phyloP scores from a whole-genome alignment of 208 protist species.

The Leishmania tropica region DNA sequence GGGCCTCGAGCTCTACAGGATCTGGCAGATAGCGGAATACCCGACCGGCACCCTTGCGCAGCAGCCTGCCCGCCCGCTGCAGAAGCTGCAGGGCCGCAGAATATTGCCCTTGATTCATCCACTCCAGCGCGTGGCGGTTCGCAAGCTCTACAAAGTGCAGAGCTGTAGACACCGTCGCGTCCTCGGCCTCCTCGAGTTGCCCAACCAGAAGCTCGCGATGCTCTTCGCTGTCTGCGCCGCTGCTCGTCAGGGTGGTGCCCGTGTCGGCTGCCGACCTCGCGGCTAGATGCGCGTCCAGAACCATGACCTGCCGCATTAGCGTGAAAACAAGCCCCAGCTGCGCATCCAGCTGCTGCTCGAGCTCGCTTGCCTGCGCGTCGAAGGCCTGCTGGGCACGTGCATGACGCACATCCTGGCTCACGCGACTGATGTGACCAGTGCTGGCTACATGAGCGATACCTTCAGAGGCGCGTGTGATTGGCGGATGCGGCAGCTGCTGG shows the following conservation, averaged over 20 bases:
- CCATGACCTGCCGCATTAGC: conserved; percentile 32
- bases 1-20: conserved; percentile 25
- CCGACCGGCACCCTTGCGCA: conserved; percentile 44
- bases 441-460: background rate
- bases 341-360: conserved; percentile 23
- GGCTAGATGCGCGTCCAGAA: conserved; percentile 19
- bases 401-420: conserved; percentile 23
- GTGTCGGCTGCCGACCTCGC: background rate
- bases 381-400: conserved; percentile 28
- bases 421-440: conserved; percentile 9
- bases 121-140: conserved; percentile 50
- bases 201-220: conserved; percentile 18
- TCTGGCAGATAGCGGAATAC: conserved; percentile 45
- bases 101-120: conserved; percentile 61
- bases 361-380: conserved; percentile 9
- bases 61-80: conserved; percentile 37
- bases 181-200: conserved; percentile 27
- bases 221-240: background rate
- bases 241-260: background rate
- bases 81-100: conserved; percentile 64
- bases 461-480: background rate
- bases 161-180: conserved; percentile 14
- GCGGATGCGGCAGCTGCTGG: conserved; percentile 2
- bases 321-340: conserved; percentile 25
- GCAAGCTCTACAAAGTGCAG: conserved; percentile 26